Evolutionary conservation across 2,329 filamentous ascomycete genomes (phyloP), one percentile per base, ranked within the genome.

Genomic region (Exophiala xenobiotica): DNA sequence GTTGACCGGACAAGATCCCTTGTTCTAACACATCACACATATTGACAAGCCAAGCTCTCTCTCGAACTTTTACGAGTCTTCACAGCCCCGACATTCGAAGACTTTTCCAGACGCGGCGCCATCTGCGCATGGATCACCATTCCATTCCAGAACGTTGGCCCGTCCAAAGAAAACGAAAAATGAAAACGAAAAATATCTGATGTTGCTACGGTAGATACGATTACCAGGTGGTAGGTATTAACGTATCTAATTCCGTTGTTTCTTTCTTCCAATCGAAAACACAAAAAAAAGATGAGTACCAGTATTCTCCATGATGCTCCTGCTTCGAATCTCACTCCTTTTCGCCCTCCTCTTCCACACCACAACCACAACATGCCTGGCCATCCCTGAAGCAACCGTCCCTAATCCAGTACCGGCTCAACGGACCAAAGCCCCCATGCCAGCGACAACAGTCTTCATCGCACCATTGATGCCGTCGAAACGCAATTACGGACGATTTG

Each of bases 401-500:
- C n/a, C n/a, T n/a, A n/a, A 8, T 5, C n/a, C 11, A 6, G 11
- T n/a, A 6, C 39, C 40, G 20, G 31, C 19, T 14, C 45, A 22
- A 3, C 2, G 16, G 6, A 9, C 4, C 9, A 27, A 12, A 12
- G 23, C 41, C 22, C 41, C 41, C n/a, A n/a, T n/a, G n/a, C n/a
- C n/a, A 14, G 26, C 46, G 26, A 26, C 27, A 2, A 46, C 46
- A 22, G 26, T 27, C 27, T 37, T 42, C 24, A 31, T 43, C 18
- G 51, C 24, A 19, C 40, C 41, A 16, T 23, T 41, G 23, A 54
- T 53, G 51, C 51, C 46, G 11, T 38, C 27, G 18, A 46, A 37
- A 19, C 51, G 51, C 24, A 54, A 50, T 20, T 50, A 49, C 26
- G 46, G 51, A 24, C 37, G 49, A n/a, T 54, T 54, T 35, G 46